A percentile compares a stretch with the other conserved stretches of the same genome.
Conservation (phyloP, 192 early-diverging fungal species). For the Powellomyces hirtus region DNA sequence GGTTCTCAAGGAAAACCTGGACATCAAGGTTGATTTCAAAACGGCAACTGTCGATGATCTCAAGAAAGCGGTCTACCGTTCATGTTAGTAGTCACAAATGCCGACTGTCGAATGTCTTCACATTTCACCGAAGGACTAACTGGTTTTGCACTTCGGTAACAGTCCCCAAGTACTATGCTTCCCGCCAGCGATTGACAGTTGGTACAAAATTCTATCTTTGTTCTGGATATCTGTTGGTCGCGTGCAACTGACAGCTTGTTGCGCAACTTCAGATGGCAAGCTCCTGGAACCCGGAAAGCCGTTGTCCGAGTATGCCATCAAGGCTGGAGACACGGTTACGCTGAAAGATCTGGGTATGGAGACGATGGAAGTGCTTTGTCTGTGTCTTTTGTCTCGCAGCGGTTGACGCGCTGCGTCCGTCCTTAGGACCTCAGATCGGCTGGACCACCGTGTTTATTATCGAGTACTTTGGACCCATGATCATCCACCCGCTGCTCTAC, state of each 20-base stretch:
- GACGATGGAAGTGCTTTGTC: too few relatives aligned
- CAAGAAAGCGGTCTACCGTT: conserved; percentile 61
- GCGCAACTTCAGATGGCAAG: conserved; percentile 61
- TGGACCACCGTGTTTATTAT: conserved; percentile 93
- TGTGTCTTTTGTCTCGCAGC: too few relatives aligned
- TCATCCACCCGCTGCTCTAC: conserved; percentile 87
- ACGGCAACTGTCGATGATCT: conserved; percentile 70
- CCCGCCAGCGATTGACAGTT: conserved; percentile 80
- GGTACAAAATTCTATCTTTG: neutral
- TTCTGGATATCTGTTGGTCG: too few relatives aligned
- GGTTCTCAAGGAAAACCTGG: conserved; percentile 32
- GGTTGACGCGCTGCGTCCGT: too few relatives aligned
- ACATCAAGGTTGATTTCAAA: conserved; percentile 23
- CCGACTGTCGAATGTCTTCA: neutral
- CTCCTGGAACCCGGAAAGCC: conserved; percentile 47
- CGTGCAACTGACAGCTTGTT: too few relatives aligned
- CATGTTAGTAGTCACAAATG: conserved; percentile 31
- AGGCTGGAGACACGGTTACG: conserved; percentile 59
- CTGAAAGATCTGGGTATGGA: too few relatives aligned
- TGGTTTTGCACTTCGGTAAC: neutral
- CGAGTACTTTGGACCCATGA: conserved; percentile 88
- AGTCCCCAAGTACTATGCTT: conserved; percentile 63
- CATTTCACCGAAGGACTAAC: neutral
- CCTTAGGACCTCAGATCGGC: conserved; percentile 80
- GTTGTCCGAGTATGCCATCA: conserved; percentile 62